Conservation (phyloP, 352 stramenopile genomes). For the Labyrinthula sp. region DNA sequence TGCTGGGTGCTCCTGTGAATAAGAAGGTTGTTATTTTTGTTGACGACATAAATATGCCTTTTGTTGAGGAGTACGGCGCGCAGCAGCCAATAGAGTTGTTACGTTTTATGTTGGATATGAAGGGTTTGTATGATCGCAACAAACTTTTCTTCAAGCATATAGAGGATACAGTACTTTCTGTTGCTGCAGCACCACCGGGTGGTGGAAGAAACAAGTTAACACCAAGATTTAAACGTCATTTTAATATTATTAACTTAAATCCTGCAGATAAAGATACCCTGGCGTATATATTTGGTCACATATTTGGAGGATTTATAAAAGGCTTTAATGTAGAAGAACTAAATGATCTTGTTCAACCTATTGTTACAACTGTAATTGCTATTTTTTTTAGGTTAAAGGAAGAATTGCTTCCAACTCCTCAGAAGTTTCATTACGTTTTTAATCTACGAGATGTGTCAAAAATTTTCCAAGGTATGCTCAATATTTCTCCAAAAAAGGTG, state of each 20-base stretch:
- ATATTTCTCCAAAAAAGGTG: slow-evolving; percentile 61
- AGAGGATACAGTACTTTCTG: slow-evolving; percentile 64
- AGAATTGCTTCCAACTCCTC: slow-evolving; percentile 68
- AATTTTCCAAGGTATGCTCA: slow-evolving; percentile 80
- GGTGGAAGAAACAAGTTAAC: slow-evolving; percentile 57
- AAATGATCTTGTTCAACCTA: slow-evolving; percentile 42
- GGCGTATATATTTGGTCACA: slow-evolving; percentile 71
- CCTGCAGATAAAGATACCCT: slow-evolving; percentile 56
- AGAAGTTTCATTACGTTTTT: slow-evolving; percentile 66
- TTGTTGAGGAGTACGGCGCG: slow-evolving; percentile 73
- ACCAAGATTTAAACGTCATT: slow-evolving; percentile 72
- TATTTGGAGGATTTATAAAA: slow-evolving; percentile 67
- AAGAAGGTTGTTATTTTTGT: slow-evolving; percentile 75
- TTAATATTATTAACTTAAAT: slow-evolving; percentile 79
- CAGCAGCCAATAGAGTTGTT: slow-evolving; percentile 75
- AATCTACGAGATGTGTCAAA: slow-evolving; percentile 82
- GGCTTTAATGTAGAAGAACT: slow-evolving; percentile 48
- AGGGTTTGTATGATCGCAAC: slow-evolving; percentile 80
- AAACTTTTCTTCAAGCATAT: slow-evolving; percentile 92
- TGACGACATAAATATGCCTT: slow-evolving; percentile 78
- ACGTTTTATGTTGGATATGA: slow-evolving; percentile 75
- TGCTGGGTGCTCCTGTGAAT: slow-evolving; percentile 57
- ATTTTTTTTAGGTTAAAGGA: slow-evolving; percentile 71
- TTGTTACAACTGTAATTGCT: slow-evolving; percentile 68
- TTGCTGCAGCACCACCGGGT: slow-evolving; percentile 62